Conservation (phyloP, 2,329 filamentous ascomycete species). For the Aspergillus floridensis region DNA sequence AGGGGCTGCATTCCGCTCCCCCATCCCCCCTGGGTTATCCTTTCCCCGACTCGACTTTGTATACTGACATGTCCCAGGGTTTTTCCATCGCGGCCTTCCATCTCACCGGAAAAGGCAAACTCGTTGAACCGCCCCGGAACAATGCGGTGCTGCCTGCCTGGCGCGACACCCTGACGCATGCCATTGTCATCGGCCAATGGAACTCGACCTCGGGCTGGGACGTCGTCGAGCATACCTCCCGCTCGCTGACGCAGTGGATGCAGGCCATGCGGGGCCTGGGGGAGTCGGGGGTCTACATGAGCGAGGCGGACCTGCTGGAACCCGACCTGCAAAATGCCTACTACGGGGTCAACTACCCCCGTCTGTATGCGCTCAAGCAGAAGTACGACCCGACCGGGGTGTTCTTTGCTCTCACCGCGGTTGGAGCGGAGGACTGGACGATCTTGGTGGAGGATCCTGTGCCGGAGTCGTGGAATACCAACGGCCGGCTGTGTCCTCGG, state of each 20-base stretch:
- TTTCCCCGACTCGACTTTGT: not conserved
- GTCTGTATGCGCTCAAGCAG: constrained; percentile 29
- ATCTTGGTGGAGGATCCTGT: constrained; percentile 17
- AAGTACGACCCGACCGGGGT: constrained; percentile 32
- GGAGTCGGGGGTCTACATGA: constrained; percentile 34
- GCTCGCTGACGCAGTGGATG: constrained; percentile 22
- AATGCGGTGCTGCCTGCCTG: constrained; percentile 36
- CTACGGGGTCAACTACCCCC: constrained; percentile 35
- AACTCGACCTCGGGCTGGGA: constrained; percentile 17
- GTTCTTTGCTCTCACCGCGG: constrained; percentile 26
- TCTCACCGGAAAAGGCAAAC: constrained; percentile 20
- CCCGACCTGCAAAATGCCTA: constrained; percentile 41
- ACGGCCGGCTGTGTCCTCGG: constrained; percentile 17
- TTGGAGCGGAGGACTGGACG: constrained; percentile 25
- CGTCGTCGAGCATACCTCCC: constrained; percentile 9
- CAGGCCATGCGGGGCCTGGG: constrained; percentile 19
- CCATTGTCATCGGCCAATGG: constrained; percentile 31
- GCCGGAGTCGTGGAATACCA: constrained; percentile 23
- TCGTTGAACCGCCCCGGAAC: constrained; percentile 16
- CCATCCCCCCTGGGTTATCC: not conserved
- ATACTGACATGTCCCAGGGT: constrained; percentile 9
- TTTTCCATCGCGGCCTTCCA: constrained; percentile 25
- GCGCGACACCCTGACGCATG: constrained; percentile 44
- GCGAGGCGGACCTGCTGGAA: constrained; percentile 41
- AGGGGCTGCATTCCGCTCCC: too few species aligned